Base-by-base conservation (phyloP, 192 early-diverging fungal genomes). In the Thamnidium elegans region DNA sequence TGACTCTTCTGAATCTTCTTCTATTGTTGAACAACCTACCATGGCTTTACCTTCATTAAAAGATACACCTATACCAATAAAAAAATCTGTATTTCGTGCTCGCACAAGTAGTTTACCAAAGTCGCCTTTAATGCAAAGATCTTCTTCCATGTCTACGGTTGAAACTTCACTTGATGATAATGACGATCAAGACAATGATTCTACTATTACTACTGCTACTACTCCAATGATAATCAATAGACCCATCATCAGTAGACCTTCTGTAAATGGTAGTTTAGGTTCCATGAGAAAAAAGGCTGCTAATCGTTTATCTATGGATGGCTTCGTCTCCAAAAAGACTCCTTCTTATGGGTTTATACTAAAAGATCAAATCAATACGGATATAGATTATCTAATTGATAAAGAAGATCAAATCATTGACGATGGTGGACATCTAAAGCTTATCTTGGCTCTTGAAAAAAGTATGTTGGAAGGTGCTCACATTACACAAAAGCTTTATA, bases 401-500 rank as follows among this genome's bases (percentile, higher is more conserved):
- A 10, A 39, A 39, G 7, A 39, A 6, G 36, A 39, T 39, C 0
- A 9, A 9, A 39, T 39, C 4, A 39, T 39, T 39, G 36, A 42
- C 17, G 32, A 43, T 2, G 19, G 34, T 7, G 20, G 42, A 1
- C 71, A 63, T 31, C 19, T 73, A 0, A 47, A 63, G 6, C 31
- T 68, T 0, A 45, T 73, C 19, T 42, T 68, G 4, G 23, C 66
- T 14, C 26, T 73, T 6, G 71, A 73, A 26, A 50, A 56, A 21
- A 68, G 61, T 46, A 73, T 73, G 66, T 39, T 32, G 0, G 54
- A 73, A 30, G 71, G 71, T 10, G 62, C 52, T 1, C 63, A 67
- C 17, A 42, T 73, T 15, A 65, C 71, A 20, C 46, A 44, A 11
- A 50, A 56, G 3, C 50, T 73, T 11, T 73, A 60, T 65, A 63